Evolutionary conservation across 1,284 basidiomycete species (phyloP).

Genomic region (Heterobasidion occidentale): DNA sequence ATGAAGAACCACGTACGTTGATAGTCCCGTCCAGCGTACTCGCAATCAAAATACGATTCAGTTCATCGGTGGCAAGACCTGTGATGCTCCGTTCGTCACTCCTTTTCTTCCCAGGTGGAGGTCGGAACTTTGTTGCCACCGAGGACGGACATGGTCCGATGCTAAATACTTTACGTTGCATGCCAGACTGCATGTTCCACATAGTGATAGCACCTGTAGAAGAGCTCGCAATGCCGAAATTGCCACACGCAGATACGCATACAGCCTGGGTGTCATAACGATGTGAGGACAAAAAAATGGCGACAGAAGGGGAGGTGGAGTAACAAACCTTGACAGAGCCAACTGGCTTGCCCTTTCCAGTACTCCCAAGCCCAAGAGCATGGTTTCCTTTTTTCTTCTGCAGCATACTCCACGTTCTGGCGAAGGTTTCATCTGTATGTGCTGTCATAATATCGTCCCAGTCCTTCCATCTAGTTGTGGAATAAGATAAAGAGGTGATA

Average conservation of each 20-base stretch:
- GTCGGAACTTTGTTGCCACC: slow-evolving; percentile 27
- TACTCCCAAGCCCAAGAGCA: slow-evolving; percentile 42
- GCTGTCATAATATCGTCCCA: slow-evolving; percentile 97
- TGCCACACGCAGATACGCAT: slow-evolving; percentile 91
- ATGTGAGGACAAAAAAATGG: neutral
- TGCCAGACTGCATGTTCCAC: slow-evolving; percentile 97
- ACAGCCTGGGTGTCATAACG: slow-evolving; percentile 53
- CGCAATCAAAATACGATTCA: slow-evolving; percentile 79
- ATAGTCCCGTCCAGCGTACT: slow-evolving; percentile 85
- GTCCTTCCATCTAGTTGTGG: slow-evolving; percentile 80
- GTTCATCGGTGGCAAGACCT: slow-evolving; percentile 79
- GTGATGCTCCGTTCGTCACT: slow-evolving; percentile 60
- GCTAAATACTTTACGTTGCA: slow-evolving; percentile 73
- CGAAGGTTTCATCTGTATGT: slow-evolving; percentile 75
- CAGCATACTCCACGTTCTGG: slow-evolving; percentile 82
- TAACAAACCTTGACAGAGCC: slow-evolving; percentile 57
- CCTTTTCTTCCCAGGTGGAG: slow-evolving; percentile 30
- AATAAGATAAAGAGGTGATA: slow-evolving; percentile 73
- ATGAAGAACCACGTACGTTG: slow-evolving; percentile 49
- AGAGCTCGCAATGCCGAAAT: slow-evolving; percentile 85
- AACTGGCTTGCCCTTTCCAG: slow-evolving; percentile 39
- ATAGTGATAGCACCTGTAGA: slow-evolving; percentile 74
- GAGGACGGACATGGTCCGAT: slow-evolving; percentile 55
- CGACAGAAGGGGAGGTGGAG: slow-evolving; percentile 1
- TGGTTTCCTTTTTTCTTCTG: slow-evolving; percentile 80